Evolutionary conservation across 371 early-diverging fungal species (phyloP), one percentile per base, ranked within the genome.

Genomic region (Zychaea mexicana): DNA sequence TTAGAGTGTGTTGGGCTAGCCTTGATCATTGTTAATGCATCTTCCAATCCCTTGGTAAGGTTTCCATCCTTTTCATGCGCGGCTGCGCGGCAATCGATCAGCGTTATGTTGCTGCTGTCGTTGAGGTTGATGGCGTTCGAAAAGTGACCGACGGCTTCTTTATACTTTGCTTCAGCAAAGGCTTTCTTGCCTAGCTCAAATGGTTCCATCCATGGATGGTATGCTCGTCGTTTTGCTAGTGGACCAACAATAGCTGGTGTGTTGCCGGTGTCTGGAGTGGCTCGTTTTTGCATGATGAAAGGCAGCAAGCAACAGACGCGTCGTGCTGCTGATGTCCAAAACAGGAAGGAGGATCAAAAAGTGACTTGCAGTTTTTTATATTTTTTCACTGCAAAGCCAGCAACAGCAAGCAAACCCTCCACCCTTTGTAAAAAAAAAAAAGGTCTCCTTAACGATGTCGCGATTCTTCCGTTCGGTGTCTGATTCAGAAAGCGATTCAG

Each of bases 391-490:
- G n/a, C n/a, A n/a, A n/a, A n/a, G n/a, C n/a, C n/a, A n/a, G n/a
- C n/a, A n/a, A n/a, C n/a, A n/a, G n/a, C n/a, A n/a, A n/a, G n/a
- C n/a, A n/a, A n/a, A n/a, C n/a, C n/a, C n/a, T n/a, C n/a, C n/a
- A n/a, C n/a, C n/a, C n/a, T n/a, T n/a, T n/a, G n/a, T n/a, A n/a
- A n/a, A n/a, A n/a, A n/a, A n/a, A n/a, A n/a, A n/a, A n/a, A n/a
- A n/a, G n/a, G n/a, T n/a, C n/a, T n/a, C n/a, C n/a, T n/a, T n/a
- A 19, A 67, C 49, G 45, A 80, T 80, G 81, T 84, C 85, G 66
- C 81, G 87, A 52, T 86, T 86, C 70, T 86, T 86, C 76, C 82
- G 81, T 67, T 81, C 80, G 38, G 75, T 72, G 33, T 87, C 90
- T 53, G 89, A 88, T 45, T 79, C 72, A 54, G 84, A 84, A 63